Evolutionary conservation across 345 rosid species (phyloP).

Genomic region (Hirschfeldia incana): DNA sequence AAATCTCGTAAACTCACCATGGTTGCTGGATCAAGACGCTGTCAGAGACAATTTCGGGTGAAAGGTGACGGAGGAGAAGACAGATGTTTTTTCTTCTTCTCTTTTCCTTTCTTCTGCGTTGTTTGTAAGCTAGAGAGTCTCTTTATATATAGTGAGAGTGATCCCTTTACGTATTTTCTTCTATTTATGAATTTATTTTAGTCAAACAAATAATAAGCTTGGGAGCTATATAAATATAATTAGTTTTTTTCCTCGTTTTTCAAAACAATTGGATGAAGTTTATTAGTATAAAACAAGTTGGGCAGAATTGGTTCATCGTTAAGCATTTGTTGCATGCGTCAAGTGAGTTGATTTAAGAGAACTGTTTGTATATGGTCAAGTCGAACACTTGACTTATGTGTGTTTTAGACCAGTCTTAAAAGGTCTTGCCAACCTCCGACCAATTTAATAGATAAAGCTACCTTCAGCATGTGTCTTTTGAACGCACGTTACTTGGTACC

Average conservation of each 20-base stretch:
- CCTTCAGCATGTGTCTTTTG: not conserved
- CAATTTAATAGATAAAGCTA: not conserved
- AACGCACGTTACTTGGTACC: not conserved
- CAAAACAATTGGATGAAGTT: not conserved
- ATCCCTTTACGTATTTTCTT: not conserved
- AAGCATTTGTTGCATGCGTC: not conserved
- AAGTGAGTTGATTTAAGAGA: not conserved
- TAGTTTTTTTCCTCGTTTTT: too few relatives aligned
- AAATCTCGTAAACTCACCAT: slow-evolving; percentile 21
- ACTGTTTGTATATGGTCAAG: not conserved
- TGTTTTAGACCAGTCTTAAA: not conserved
- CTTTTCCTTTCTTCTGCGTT: slow-evolving; percentile 13
- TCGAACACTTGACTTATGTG: not conserved
- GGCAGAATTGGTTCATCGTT: not conserved
- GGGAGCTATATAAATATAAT: too few relatives aligned
- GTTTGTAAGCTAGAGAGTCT: slow-evolving; percentile 26
- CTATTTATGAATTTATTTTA: not conserved
- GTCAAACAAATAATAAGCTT: not conserved
- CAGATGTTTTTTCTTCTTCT: slow-evolving; percentile 6
- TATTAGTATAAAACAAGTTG: not conserved
- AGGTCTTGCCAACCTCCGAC: not conserved
- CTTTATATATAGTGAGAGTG: not conserved
- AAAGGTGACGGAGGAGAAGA: slow-evolving; percentile 18
- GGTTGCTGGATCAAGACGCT: slow-evolving; percentile 28
- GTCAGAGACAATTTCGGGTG: slow-evolving; percentile 6